A percentile compares a stretch with the other conserved stretches of the same genome.
Evolutionary conservation across 208 protist species (phyloP).

Genomic region (Trichomonas gallinae): DNA sequence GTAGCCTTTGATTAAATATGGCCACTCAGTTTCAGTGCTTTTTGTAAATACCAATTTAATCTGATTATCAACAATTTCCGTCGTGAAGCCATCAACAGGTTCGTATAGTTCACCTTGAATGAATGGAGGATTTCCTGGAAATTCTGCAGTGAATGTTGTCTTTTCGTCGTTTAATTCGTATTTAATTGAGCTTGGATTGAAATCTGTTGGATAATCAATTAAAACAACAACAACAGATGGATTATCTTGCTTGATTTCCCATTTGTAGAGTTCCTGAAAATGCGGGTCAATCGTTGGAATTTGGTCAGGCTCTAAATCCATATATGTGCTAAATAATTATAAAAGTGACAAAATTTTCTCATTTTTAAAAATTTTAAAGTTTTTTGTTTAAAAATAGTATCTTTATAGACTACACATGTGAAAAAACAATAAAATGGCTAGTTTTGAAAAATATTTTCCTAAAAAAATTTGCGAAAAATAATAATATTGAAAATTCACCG

Average conservation of each 20-base stretch:
- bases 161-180: not conserved
- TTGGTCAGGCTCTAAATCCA: too few relatives aligned
- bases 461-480: too few relatives aligned
- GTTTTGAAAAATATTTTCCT: too few relatives aligned
- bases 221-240: not conserved
- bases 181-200: not conserved
- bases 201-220: not conserved
- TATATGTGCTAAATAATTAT: too few relatives aligned
- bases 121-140: not conserved
- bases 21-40: not conserved
- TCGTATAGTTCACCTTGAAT: not conserved
- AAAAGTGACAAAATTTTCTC: too few relatives aligned
- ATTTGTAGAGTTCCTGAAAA: not conserved
- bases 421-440: too few relatives aligned
- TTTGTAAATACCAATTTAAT: not conserved
- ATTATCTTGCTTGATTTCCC: not conserved
- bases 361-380: too few relatives aligned
- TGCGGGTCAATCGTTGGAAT: not conserved
- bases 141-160: not conserved
- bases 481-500: too few relatives aligned
- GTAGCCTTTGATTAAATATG: not conserved
- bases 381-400: too few relatives aligned
- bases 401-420: too few relatives aligned
- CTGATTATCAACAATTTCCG: not conserved
- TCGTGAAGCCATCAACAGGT: not conserved